Conservation (phyloP, 352 stramenopile species). For the Pseudoperonospora humuli region DNA sequence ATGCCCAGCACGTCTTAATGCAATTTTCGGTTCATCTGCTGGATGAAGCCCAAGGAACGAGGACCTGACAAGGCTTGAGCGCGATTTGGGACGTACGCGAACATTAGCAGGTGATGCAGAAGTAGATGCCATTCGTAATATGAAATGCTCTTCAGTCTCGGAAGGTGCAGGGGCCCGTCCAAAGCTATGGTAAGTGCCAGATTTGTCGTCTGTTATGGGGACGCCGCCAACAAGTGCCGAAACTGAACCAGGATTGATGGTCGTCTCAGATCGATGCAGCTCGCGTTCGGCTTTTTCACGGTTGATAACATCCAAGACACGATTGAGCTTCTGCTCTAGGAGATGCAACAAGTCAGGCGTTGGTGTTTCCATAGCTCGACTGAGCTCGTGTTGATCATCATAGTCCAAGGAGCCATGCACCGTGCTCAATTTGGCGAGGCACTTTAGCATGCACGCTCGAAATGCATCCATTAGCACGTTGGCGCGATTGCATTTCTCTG, state of each 20-base stretch:
- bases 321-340: too few relatives aligned
- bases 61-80: constrained; percentile 21
- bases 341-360: too few relatives aligned
- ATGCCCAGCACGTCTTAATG: too few relatives aligned
- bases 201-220: constrained; percentile 20
- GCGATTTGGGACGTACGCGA: constrained; percentile 67
- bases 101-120: constrained; percentile 63
- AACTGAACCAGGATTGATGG: constrained; percentile 16
- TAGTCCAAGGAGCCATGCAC: too few relatives aligned
- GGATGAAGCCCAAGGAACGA: constrained; percentile 17
- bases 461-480: too few relatives aligned
- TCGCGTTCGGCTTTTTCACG: too few relatives aligned
- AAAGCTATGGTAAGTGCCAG: constrained; percentile 25
- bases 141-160: constrained; percentile 81
- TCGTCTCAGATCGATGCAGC: constrained; percentile 64
- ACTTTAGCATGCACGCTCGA: too few relatives aligned
- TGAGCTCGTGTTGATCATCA: constrained; percentile 65
- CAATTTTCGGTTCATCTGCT: constrained; percentile 19
- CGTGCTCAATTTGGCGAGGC: too few relatives aligned
- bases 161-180: constrained; percentile 49
- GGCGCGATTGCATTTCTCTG: too few relatives aligned
- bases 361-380: too few relatives aligned
- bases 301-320: too few relatives aligned
- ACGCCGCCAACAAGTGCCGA: constrained; percentile 12
- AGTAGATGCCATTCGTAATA: constrained; percentile 68